Base-by-base conservation (phyloP, 2,329 filamentous ascomycete species). In the Neophaeococcomyces mojaviensis region DNA sequence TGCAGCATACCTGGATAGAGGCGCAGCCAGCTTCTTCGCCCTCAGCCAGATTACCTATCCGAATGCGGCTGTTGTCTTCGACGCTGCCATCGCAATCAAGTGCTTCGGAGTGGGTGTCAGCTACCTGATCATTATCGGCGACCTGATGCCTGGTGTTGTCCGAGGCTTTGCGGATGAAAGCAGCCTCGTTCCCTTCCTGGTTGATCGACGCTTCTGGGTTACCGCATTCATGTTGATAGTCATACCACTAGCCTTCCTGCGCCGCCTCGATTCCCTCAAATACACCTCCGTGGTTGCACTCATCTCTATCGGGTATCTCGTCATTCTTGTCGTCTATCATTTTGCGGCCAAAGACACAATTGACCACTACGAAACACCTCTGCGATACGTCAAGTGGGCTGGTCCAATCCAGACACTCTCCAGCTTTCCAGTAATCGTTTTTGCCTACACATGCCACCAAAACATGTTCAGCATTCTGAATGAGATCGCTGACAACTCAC, bases 381-480 rank as follows among this genome's bases (percentile, higher is more conserved):
- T 98, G 49, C 79, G 85, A 39, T 69, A 88, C 24, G 74, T 96
- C 52, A 70, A 78, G 51, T 95, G 88, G 83, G 83, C 81, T 35
- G 87, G 90, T 6, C 74, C 86, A 2, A 73, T 94, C 8, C 78
- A 84, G 30, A 82, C 85, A 5, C 72, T 98, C 44, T 88, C 87
- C 56, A 89, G 86, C 52, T 79, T 98, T 53, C 92, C 92, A 0
- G 88, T 98, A 44, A 89, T 97, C 47, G 87, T 98, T 2, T 98
- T 98, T 72, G 92, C 90, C n/a, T 98, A 97, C 64, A 98, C 92
- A 1, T 98, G 92, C 64, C 92, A 98, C 66, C 92, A 98, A 61
- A 98, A 98, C 63, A 98, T 98, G 92, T 98, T 98, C 64, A 95
- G 90, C 9, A 94, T 98, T 55, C 70, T 98, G 36, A 98, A 98